Evolutionary conservation across 2,329 filamentous ascomycete genomes (phyloP).

Genomic region (Xylaria sp.): DNA sequence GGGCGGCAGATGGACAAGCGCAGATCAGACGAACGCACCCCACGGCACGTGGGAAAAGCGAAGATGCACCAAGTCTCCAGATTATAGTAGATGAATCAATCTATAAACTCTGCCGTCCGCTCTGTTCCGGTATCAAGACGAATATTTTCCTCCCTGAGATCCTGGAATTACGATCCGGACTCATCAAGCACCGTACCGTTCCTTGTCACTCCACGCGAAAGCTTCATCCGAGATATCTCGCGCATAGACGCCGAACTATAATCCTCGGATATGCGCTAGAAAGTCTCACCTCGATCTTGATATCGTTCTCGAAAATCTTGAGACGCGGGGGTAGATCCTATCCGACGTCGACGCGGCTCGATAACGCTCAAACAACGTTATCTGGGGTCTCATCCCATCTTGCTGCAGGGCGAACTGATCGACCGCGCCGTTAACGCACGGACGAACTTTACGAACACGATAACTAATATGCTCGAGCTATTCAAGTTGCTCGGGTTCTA

Average conservation of each 20-base stretch:
- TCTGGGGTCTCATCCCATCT: slow-evolving; percentile 7
- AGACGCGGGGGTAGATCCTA: slow-evolving; percentile 21
- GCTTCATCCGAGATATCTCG: slow-evolving; percentile 4
- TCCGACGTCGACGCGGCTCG: slow-evolving; percentile 16
- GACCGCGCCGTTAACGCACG: slow-evolving; percentile 3
- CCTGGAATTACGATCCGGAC: slow-evolving; percentile 2
- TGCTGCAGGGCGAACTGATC: slow-evolving; percentile 9
- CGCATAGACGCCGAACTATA: neutral
- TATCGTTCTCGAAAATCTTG: slow-evolving; percentile 15
- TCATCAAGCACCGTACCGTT: slow-evolving; percentile 1
- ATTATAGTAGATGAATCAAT: neutral
- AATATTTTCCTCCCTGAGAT: neutral
- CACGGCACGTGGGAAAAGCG: slow-evolving; percentile 17
- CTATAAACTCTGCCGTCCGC: neutral
- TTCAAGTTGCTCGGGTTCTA: neutral
- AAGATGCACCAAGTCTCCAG: neutral
- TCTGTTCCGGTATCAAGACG: neutral
- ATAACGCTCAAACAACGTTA: neutral
- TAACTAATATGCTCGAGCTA: neutral
- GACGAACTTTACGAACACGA: neutral
- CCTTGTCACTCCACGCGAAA: neutral
- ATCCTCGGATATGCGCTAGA: slow-evolving; percentile 6
- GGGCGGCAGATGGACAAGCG: slow-evolving; percentile 19
- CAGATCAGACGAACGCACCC: slow-evolving; percentile 20
- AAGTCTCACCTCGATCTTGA: slow-evolving; percentile 10